A percentile compares a stretch with the other conserved stretches of the same genome.
Conservation (phyloP, 768 basidiomycete species). For the Russula sp. region DNA sequence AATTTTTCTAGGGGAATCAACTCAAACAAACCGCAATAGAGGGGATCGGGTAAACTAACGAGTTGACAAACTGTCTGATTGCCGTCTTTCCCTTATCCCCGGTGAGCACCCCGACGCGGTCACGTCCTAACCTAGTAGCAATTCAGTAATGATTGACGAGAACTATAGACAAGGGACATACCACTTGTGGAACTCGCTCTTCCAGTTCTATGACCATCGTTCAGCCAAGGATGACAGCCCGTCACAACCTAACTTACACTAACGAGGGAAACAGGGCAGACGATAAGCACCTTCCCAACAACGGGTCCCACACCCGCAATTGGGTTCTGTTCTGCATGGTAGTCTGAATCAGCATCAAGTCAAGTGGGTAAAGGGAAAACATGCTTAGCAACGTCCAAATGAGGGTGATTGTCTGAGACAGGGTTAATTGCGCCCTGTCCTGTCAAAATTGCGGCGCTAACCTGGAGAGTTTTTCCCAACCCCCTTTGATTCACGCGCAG, state of each 20-base stretch:
- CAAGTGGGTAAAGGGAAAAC: constrained; percentile 25
- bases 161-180: constrained; percentile 30
- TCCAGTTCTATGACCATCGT: constrained; percentile 70
- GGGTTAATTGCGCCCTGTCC: constrained; percentile 1
- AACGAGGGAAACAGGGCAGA: constrained; percentile 88
- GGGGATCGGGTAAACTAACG: constrained; percentile 39
- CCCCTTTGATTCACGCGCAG: constrained; percentile 52
- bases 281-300: constrained; percentile 82
- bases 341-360: not conserved
- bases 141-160: not conserved
- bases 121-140: constrained; percentile 43
- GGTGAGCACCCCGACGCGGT: constrained; percentile 50
- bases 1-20: constrained; percentile 42
- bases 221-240: not conserved
- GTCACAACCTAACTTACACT: constrained; percentile 44
- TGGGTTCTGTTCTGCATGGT: constrained; percentile 68
- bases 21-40: not conserved
- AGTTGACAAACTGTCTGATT: constrained; percentile 69
- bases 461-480: constrained; percentile 93
- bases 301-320: constrained; percentile 51
- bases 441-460: constrained; percentile 24
- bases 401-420: constrained; percentile 74
- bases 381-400: constrained; percentile 89
- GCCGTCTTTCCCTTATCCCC: constrained; percentile 52
- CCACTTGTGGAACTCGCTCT: constrained; percentile 94